Percentiles rank a stretch among this genome's conserved stretches.
Conservation (phyloP, 1,284 basidiomycete species). For the Pseudozyma hubeiensis region DNA sequence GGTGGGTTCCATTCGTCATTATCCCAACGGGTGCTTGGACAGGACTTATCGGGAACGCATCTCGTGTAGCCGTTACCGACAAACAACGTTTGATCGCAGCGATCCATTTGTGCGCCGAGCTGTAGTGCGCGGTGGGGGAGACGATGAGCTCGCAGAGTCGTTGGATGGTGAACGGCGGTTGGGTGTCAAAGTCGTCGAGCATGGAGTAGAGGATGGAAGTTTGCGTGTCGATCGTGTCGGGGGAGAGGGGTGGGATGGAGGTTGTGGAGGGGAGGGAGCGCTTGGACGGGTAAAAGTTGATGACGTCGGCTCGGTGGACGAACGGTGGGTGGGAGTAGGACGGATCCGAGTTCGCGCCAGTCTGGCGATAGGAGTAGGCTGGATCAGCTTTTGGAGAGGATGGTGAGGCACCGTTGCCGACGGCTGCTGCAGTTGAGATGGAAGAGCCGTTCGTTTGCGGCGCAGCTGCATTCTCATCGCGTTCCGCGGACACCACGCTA, state of each 20-base stretch:
- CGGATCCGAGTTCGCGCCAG: not conserved
- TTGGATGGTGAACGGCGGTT: constrained; percentile 60
- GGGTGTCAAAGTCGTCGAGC: constrained; percentile 53
- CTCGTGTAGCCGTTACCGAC: constrained; percentile 47
- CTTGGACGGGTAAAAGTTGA: constrained; percentile 39
- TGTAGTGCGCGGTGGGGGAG: constrained; percentile 31
- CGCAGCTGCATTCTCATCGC: not conserved
- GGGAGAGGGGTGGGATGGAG: constrained; percentile 4
- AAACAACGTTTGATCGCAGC: constrained; percentile 40
- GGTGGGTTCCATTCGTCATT: constrained; percentile 5
- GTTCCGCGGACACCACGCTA: not conserved
- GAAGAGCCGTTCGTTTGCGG: not conserved
- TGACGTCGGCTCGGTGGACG: constrained; percentile 21
- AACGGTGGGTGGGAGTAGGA: constrained; percentile 3
- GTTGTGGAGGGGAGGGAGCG: constrained; percentile 5
- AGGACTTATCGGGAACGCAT: constrained; percentile 48
- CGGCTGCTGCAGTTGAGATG: constrained; percentile 2
- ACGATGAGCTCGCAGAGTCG: constrained; percentile 48
- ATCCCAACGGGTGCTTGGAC: constrained; percentile 12
- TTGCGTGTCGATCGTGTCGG: not conserved
- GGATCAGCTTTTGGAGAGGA: not conserved
- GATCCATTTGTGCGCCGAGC: constrained; percentile 32
- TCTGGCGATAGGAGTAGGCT: constrained; percentile 1
- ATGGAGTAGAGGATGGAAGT: constrained; percentile 16
- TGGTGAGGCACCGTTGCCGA: not conserved